Evolutionary conservation across 2,329 filamentous ascomycete genomes (phyloP), one percentile per base, ranked within the genome.

Genomic region (Lecanoromycetidae sp.): DNA sequence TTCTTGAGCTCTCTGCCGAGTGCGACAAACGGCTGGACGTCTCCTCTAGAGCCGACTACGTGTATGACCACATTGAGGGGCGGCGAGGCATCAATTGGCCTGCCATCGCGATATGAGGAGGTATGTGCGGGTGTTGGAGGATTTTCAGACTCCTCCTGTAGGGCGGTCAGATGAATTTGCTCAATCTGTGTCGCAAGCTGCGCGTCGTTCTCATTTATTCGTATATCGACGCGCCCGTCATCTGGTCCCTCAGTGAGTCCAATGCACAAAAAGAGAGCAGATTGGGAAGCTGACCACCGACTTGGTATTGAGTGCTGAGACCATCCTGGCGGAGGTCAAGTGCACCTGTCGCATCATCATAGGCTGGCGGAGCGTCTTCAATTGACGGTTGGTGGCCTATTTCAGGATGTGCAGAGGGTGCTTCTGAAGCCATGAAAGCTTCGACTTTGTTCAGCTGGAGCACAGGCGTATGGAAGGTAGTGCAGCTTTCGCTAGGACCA

Each of bases 191-290:
- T 43, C 78, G 63, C 56, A 82, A 72, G 52, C 71, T 69, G 51
- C 73, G 65, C 33, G 87, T 60, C 6, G 79, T 77, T 80, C 60
- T 87, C 80, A 58, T 82, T 79, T 64, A 91, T 85, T 52, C 79
- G 80, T 66, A 91, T 87, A 58, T 87, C 79, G 56, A 91, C 73
- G 58, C 86, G 77, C 19, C 85, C 85, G 65, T 88, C 82, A 51
- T 76, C 83, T 79, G 57, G 33, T 22, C 25, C 9, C 25, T 29
- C 9, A 25, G 4, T 17, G 23, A 15, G 17, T 26, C 26, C 22
- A 27, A 26, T 9, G 33, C 7, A 6, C 5, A 17, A n/a, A n/a
- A n/a, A n/a, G n/a, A n/a, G n/a, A n/a, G n/a, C n/a, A n/a, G 8
- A 26, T 32, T 26, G 4, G 15, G 13, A 12, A 3, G 8, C 19